Evolutionary conservation across 2,329 filamentous ascomycete species (phyloP), one percentile per base, ranked within the genome.

Genomic region (Hypoxylon sp.): DNA sequence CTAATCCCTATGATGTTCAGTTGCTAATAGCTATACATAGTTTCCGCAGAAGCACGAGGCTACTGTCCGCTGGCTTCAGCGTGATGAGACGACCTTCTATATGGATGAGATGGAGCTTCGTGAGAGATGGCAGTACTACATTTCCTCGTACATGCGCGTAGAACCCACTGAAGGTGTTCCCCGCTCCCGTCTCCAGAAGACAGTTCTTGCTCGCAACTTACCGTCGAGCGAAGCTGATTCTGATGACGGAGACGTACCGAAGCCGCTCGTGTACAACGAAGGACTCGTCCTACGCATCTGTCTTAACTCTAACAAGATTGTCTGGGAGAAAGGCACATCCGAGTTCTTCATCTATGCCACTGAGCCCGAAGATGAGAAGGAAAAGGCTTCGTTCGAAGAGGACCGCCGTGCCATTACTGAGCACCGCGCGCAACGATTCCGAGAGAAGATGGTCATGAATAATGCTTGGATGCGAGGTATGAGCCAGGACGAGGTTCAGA

Each of bases 41-140:
- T 89, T 89, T 65, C 92, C 93, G n/a, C 80, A 82, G 19, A 87
- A 86, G 70, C 86, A 86, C 65, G 89, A 92, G 76, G 89, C 91
- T 34, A 90, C 88, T 1, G 85, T 97, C 10, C 93, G 93, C 48
- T 90, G 88, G 85, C 80, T 91, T 53, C 87, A 89, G 72, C 85
- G 87, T 57, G 88, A 91, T 53, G 89, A 91, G 72, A 89, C 89
- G 43, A 91, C 97, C 0, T 93, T 97, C 78, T 94, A 96, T 73
- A 91, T 91, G 75, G 93, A 97, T 72, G 93, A 97, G 72, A 91
- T 97, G 83, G 91, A 96, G 76, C 88, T 90, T 55, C 90, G 91
- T 62, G 90, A 93, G 68, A 86, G 89, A 41, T 99, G 96, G 96
- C 93, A 95, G 74, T 97, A 97, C 82, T 99, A 99, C 78, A 93